phyloP scores from a whole-genome alignment of 805 yeast genomes.

The Hanseniaspora lachancei region DNA sequence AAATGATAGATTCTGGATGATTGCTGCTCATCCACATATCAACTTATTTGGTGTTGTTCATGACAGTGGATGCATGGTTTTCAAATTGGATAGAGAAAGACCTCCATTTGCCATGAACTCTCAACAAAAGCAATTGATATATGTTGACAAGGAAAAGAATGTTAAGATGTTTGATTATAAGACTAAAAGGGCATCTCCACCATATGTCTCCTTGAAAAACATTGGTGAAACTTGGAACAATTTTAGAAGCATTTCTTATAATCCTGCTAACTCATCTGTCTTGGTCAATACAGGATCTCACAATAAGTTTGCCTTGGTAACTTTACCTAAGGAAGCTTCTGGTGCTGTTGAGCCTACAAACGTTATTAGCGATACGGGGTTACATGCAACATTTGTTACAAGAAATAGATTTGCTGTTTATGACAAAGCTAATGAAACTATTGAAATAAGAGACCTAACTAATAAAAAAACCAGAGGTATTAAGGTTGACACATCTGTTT shows the following conservation, averaged over 20 bases:
- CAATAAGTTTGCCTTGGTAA: constrained; percentile 58
- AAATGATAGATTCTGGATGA: constrained; percentile 85
- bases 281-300: constrained; percentile 66
- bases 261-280: constrained; percentile 81
- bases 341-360: constrained; percentile 92
- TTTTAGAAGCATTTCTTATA: constrained; percentile 72
- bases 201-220: constrained; percentile 71
- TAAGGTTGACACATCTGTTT: constrained; percentile 37
- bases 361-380: constrained; percentile 65
- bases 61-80: constrained; percentile 95
- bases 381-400: constrained; percentile 79
- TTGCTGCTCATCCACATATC: constrained; percentile 77
- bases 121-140: constrained; percentile 63
- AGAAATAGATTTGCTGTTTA: constrained; percentile 88
- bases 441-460: constrained; percentile 72
- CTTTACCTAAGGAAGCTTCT: constrained; percentile 71
- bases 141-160: constrained; percentile 72
- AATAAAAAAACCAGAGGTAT: constrained; percentile 73
- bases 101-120: constrained; percentile 44
- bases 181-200: constrained; percentile 52
- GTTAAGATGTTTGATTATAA: constrained; percentile 66
- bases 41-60: constrained; percentile 93
- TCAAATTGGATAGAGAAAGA: constrained; percentile 92
- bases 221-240: constrained; percentile 79
- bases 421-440: constrained; percentile 45